These are phyloP conservation scores for Austroboletus niveus DNA, from an alignment of 1,284 basidiomycete genomes.

Conservation along the genomic window DNA sequence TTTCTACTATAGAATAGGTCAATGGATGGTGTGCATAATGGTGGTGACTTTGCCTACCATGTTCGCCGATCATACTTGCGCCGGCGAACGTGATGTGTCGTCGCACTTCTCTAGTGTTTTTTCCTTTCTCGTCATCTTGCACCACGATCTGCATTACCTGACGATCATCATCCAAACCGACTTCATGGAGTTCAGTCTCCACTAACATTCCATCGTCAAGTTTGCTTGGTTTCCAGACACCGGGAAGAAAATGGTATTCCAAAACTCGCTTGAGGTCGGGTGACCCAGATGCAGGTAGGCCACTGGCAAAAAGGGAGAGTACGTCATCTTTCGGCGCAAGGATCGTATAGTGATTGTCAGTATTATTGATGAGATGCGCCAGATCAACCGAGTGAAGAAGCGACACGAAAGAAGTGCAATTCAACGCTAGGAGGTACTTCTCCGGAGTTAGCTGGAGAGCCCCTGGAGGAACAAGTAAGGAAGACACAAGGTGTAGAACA, in stretches of 20 bases:
- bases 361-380: conserved; percentile 75
- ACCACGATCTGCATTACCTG: conserved; percentile 80
- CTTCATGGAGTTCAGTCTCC: conserved; percentile 73
- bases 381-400: conserved; percentile 83
- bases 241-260: conserved; percentile 87
- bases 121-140: conserved; percentile 37
- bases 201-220: conserved; percentile 74
- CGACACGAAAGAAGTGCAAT: conserved; percentile 89
- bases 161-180: conserved; percentile 60
- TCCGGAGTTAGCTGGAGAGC: conserved; percentile 85
- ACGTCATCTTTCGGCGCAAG: conserved; percentile 91
- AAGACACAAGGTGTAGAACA: conserved; percentile 87
- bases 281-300: conserved; percentile 63
- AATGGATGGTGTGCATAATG: conserved; percentile 3
- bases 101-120: conserved; percentile 40
- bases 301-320: conserved; percentile 53
- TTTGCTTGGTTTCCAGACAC: conserved; percentile 67
- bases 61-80: conserved; percentile 76
- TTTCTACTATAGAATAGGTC: conserved; percentile 49
- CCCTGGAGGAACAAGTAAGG: conserved; percentile 76
- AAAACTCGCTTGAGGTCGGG: conserved; percentile 65
- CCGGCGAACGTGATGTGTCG: conserved; percentile 81
- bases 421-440: conserved; percentile 87
- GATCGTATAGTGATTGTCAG: conserved; percentile 71
- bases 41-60: conserved; percentile 47